phyloP scores from a whole-genome alignment of 345 rosid genomes.

The Brassica rapa region DNA sequence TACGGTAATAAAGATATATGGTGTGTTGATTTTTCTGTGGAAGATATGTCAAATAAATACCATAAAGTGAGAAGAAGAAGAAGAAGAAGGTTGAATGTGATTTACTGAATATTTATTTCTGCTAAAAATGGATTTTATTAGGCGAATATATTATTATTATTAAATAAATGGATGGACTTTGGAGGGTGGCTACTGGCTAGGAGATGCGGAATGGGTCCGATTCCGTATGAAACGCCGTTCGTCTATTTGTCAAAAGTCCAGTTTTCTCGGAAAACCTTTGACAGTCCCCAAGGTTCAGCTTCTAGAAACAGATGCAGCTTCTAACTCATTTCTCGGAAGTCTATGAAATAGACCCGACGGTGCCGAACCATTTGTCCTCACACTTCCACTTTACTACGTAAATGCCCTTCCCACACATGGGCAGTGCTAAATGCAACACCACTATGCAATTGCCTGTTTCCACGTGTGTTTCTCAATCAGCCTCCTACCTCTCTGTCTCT shows the following conservation, averaged over 20 bases:
- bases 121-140: neutral
- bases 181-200: neutral
- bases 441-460: constrained; percentile 46
- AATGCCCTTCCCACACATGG: constrained; percentile 99
- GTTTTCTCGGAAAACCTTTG: neutral
- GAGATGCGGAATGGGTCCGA: neutral
- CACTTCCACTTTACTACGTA: constrained; percentile 92
- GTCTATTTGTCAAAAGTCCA: neutral
- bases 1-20: neutral
- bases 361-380: constrained; percentile 59
- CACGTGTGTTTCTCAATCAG: neutral
- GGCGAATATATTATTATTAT: neutral
- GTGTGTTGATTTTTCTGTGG: constrained; percentile 1
- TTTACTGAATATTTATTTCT: constrained; percentile 18
- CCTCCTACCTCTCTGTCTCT: neutral
- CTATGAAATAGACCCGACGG: neutral
- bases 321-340: neutral
- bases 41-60: constrained; percentile 19
- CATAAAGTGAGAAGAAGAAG: neutral
- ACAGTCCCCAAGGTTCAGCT: neutral
- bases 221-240: neutral
- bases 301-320: neutral
- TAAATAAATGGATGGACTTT: neutral
- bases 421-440: constrained; percentile 69
- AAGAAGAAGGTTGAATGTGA: constrained; percentile 5